Evolutionary conservation across 2,329 filamentous ascomycete species (phyloP).

Genomic region (Incumbomyces lentus): DNA sequence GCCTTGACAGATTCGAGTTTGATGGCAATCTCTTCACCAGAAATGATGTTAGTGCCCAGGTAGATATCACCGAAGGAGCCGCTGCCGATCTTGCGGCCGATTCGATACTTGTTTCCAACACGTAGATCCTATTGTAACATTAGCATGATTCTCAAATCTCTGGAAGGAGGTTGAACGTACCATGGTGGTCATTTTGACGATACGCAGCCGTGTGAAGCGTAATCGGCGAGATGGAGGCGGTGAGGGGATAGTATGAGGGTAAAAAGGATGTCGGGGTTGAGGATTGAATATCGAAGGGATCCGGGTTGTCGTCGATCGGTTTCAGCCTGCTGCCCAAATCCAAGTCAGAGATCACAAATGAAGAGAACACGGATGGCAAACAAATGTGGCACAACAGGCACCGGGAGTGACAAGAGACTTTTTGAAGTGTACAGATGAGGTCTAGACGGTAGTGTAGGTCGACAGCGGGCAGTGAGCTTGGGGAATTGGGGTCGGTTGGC

Average conservation of each 20-base stretch:
- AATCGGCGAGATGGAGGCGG: too few species aligned
- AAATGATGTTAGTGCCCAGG: slow-evolving; percentile 98
- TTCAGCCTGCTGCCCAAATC: slow-evolving; percentile 15
- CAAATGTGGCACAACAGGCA: neutral
- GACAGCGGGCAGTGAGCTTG: neutral
- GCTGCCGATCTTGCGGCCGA: slow-evolving; percentile 97
- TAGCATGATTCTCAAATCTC: slow-evolving; percentile 8
- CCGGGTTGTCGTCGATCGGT: slow-evolving; percentile 9
- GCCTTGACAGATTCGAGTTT: slow-evolving; percentile 99
- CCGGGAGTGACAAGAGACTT: neutral
- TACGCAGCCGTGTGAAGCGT: slow-evolving; percentile 5
- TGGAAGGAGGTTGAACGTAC: slow-evolving; percentile 31
- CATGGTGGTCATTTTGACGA: slow-evolving; percentile 52
- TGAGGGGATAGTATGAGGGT: too few species aligned
- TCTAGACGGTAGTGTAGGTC: neutral
- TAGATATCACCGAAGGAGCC: slow-evolving; percentile 98
- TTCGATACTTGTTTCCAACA: slow-evolving; percentile 99
- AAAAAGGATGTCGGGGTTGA: neutral
- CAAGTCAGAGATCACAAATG: slow-evolving; percentile 4
- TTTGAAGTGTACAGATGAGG: neutral
- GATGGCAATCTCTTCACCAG: slow-evolving; percentile 97
- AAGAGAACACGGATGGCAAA: neutral
- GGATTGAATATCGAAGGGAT: slow-evolving; percentile 3
- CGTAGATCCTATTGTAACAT: slow-evolving; percentile 66
- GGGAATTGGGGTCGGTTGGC: neutral